Base-by-base conservation (phyloP, 805 yeast species). In the Metschnikowia noctiluminum region DNA sequence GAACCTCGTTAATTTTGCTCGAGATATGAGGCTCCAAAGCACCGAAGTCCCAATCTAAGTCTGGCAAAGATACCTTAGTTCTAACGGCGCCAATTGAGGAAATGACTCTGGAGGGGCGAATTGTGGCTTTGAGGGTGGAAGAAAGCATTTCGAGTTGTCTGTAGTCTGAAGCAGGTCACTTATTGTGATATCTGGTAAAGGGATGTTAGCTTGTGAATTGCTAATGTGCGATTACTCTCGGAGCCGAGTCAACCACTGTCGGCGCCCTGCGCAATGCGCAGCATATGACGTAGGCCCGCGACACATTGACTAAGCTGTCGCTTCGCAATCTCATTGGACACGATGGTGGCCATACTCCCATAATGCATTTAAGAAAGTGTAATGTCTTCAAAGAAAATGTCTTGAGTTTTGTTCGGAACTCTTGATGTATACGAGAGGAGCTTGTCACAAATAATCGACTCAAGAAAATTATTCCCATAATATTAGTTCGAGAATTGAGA, bases 11-110 rank as follows among this genome's bases (percentile, higher is more conserved):
- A 53, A 76, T 76, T 56, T 74, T 62, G 39, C 71, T 72, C 11
- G 74, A 66, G 51, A 76, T 76, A 57, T 68, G 68, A 14, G 81
- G 81, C 60, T 76, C 79, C 42, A 76, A 66, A 16, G 78, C 79
- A 53, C 65, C 69, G 48, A 66, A 76, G 52, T 67, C 71, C 71
- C 74, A 76, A 57, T 74, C 78, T 53, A 76, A 66, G 50, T 71
- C 70, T 27, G 79, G 79, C 48, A 74, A 53, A n/a, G 60, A 54
- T 9, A 58, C 60, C 50, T 58, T 58, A 43, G 61, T 58, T 54
- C 61, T 54, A 38, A 54, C 31, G 42, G 60, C 53, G 38, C 57
- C 56, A 30, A 56, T 46, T 34, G 55, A 39, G 12, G 58, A 46
- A 14, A 52, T 52, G 15, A 51, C n/a, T 40, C 53, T 53, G 35